Evolutionary conservation across 1,284 basidiomycete genomes (phyloP).

Genomic region (Ceratobasidium theobromae): DNA sequence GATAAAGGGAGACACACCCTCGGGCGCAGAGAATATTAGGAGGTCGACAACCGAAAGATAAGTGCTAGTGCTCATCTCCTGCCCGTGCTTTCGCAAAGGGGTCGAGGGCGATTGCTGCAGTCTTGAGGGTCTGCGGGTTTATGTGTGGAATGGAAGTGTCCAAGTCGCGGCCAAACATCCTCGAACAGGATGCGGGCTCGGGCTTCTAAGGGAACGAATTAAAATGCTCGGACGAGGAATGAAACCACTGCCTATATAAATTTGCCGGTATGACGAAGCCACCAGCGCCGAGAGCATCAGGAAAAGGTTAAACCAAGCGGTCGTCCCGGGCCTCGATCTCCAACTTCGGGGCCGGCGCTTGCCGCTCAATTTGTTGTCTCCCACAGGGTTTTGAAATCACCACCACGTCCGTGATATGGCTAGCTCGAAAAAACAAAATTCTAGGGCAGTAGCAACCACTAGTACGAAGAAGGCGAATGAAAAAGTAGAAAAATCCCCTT

Average conservation of each 20-base stretch:
- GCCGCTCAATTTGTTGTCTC: neutral
- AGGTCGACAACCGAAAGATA: conserved; percentile 3
- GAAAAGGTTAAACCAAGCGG: neutral
- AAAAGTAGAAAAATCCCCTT: neutral
- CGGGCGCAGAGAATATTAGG: conserved; percentile 4
- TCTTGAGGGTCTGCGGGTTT: too few species aligned
- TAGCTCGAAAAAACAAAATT: conserved; percentile 6
- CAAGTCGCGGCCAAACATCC: too few species aligned
- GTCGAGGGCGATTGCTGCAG: neutral
- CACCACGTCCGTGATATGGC: neutral
- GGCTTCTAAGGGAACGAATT: too few species aligned
- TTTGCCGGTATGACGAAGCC: too few species aligned
- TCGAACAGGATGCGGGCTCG: too few species aligned
- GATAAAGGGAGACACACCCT: conserved; percentile 5
- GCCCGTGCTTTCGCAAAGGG: neutral
- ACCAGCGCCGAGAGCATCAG: too few species aligned
- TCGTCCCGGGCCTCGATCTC: too few species aligned
- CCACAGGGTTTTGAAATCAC: neutral
- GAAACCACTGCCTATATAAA: too few species aligned
- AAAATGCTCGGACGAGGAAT: too few species aligned
- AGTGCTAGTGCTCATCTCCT: neutral
- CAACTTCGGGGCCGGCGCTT: too few species aligned
- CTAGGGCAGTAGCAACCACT: neutral
- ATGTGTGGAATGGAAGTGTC: neutral
- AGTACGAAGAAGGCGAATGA: too few species aligned